phyloP scores from a whole-genome alignment of 192 early-diverging fungal genomes.

The Diversispora eburnea region DNA sequence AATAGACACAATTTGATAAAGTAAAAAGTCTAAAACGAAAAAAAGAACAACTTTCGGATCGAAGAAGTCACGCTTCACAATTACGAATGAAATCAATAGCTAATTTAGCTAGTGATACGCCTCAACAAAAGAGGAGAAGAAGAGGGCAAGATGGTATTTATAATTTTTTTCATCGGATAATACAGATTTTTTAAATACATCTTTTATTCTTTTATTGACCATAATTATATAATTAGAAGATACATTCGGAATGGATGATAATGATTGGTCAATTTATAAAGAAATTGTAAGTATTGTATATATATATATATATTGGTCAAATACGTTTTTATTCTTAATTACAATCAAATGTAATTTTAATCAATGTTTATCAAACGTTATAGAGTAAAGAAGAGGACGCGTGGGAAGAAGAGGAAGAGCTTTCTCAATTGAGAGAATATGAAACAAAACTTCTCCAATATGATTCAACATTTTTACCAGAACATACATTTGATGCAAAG shows the following conservation, averaged over 20 bases:
- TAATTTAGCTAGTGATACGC: conserved; percentile 64
- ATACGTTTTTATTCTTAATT: neutral
- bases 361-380: neutral
- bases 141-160: conserved; percentile 55
- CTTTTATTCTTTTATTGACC: neutral
- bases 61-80: conserved; percentile 82
- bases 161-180: neutral
- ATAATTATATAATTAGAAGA: conserved; percentile 57
- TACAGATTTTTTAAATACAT: neutral
- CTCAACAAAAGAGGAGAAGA: conserved; percentile 51
- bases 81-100: conserved; percentile 84
- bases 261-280: conserved; percentile 89
- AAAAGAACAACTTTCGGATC: conserved; percentile 78
- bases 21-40: conserved; percentile 66
- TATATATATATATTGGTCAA: too few relatives aligned
- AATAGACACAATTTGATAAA: conserved; percentile 54
- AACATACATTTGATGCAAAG: conserved; percentile 65
- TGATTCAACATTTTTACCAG: conserved; percentile 73
- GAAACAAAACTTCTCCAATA: conserved; percentile 67
- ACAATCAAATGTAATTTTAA: neutral
- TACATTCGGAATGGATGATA: conserved; percentile 90
- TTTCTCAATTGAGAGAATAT: conserved; percentile 61
- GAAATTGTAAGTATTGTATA: conserved; percentile 68
- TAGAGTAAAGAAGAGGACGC: conserved; percentile 76
- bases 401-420: conserved; percentile 76